Conservation (phyloP, 805 yeast genomes). For the Hanseniaspora jakobsenii region DNA sequence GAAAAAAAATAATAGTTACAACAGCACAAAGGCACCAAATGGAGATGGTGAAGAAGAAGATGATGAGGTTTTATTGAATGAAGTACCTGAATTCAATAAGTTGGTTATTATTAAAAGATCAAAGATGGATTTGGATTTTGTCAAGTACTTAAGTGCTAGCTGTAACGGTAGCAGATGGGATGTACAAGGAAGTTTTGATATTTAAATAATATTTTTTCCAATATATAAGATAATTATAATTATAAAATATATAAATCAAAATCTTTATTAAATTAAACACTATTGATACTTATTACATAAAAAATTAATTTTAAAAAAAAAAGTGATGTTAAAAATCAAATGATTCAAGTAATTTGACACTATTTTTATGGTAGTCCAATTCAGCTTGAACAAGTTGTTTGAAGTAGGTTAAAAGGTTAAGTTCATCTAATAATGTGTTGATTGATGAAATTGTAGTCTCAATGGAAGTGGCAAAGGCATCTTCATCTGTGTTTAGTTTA, state of each 20-base stretch:
- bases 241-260: too few species aligned
- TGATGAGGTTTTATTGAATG: slow-evolving; percentile 64
- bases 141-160: slow-evolving; percentile 77
- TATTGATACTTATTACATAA: not conserved
- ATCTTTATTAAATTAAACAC: too few species aligned
- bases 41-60: slow-evolving; percentile 63
- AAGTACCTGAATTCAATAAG: slow-evolving; percentile 75
- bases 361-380: slow-evolving; percentile 58
- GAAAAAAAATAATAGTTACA: slow-evolving; percentile 33
- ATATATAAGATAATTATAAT: slow-evolving; percentile 12
- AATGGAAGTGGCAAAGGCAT: slow-evolving; percentile 77
- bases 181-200: slow-evolving; percentile 28
- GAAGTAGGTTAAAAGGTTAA: slow-evolving; percentile 56
- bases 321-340: slow-evolving; percentile 10
- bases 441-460: slow-evolving; percentile 76
- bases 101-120: slow-evolving; percentile 71
- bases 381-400: slow-evolving; percentile 66
- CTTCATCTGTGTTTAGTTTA: slow-evolving; percentile 73
- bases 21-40: too few species aligned
- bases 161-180: slow-evolving; percentile 95
- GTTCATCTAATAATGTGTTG: slow-evolving; percentile 65
- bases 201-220: slow-evolving; percentile 1
- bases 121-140: slow-evolving; percentile 73
- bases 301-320: not conserved
- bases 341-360: slow-evolving; percentile 13